phyloP scores from a whole-genome alignment of 495 filamentous ascomycete genomes.

The Hypoxylon rickii region DNA sequence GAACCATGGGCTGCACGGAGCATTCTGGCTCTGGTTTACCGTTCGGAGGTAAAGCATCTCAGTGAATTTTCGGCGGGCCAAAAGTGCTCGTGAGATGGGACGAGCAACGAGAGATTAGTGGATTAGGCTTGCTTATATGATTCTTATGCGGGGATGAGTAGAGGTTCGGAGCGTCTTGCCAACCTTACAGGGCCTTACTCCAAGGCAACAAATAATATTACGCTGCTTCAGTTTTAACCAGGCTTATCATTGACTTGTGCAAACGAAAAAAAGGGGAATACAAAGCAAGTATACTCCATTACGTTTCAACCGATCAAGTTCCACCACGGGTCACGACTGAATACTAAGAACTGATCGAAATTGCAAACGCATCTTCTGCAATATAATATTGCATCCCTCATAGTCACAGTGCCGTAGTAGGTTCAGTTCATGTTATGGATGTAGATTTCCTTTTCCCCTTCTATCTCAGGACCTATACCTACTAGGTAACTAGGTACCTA shows the following conservation, averaged over 20 bases:
- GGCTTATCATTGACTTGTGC: background rate
- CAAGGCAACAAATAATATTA: slow-evolving; percentile 22
- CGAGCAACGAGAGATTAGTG: slow-evolving; percentile 3
- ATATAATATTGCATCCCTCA: too few species aligned
- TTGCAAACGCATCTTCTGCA: too few species aligned
- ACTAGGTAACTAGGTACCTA: too few species aligned
- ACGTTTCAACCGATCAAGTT: too few species aligned
- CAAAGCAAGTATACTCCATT: too few species aligned
- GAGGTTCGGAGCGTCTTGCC: slow-evolving; percentile 2
- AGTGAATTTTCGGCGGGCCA: slow-evolving; percentile 1
- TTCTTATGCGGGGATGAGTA: slow-evolving; percentile 10
- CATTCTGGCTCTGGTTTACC: slow-evolving; percentile 2
- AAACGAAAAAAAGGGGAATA: too few species aligned
- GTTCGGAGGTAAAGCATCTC: background rate
- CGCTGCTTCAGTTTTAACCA: slow-evolving; percentile 18
- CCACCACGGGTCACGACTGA: too few species aligned
- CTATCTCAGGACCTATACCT: too few species aligned
- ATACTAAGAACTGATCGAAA: too few species aligned
- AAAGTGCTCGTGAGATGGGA: slow-evolving; percentile 3
- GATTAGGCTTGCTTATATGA: slow-evolving; percentile 10
- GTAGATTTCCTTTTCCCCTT: too few species aligned
- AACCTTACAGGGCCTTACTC: slow-evolving; percentile 1
- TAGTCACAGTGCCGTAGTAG: too few species aligned
- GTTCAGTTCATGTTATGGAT: too few species aligned
- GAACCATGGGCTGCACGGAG: slow-evolving; percentile 15